These are phyloP conservation scores for Ogataea haglerorum DNA, from an alignment of 805 yeast species.

Conservation along the genomic window DNA sequence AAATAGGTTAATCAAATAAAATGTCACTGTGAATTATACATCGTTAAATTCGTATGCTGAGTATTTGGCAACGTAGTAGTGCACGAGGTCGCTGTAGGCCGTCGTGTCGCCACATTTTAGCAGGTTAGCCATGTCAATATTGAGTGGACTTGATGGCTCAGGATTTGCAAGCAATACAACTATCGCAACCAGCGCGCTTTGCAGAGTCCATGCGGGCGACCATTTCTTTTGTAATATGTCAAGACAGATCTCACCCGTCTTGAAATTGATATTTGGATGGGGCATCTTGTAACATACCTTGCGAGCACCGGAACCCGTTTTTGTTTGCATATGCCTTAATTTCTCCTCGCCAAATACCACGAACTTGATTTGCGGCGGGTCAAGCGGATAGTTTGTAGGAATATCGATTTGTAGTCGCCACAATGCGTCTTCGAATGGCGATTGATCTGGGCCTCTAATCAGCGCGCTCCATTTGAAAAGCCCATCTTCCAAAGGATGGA, in stretches of 20 bases:
- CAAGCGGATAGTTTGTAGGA: conserved; percentile 49
- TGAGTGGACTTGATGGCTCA: conserved; percentile 68
- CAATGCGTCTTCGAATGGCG: conserved; percentile 49
- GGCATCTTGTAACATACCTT: conserved; percentile 32
- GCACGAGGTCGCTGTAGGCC: conserved; percentile 42
- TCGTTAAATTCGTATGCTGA: conserved; percentile 17
- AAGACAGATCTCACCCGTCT: conserved; percentile 68
- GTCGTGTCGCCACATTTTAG: conserved; percentile 44
- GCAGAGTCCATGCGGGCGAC: conserved; percentile 74
- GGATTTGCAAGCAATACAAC: conserved; percentile 57
- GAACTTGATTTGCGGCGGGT: conserved; percentile 57
- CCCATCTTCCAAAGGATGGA: conserved; percentile 43
- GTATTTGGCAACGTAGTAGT: conserved; percentile 34
- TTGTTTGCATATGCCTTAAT: conserved; percentile 5
- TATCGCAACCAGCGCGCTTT: conserved; percentile 54
- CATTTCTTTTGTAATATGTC: conserved; percentile 59
- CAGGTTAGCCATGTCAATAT: conserved; percentile 65
- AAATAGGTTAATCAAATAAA: conserved; percentile 24
- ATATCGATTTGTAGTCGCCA: conserved; percentile 50
- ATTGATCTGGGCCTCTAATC: conserved; percentile 49
- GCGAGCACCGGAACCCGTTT: neutral
- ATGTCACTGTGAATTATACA: conserved; percentile 10
- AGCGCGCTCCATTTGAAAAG: conserved; percentile 49
- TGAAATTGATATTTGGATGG: conserved; percentile 48
- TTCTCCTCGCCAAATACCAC: conserved; percentile 14